Conservation (phyloP, 2,329 filamentous ascomycete genomes). For the Fusarium nurragi region DNA sequence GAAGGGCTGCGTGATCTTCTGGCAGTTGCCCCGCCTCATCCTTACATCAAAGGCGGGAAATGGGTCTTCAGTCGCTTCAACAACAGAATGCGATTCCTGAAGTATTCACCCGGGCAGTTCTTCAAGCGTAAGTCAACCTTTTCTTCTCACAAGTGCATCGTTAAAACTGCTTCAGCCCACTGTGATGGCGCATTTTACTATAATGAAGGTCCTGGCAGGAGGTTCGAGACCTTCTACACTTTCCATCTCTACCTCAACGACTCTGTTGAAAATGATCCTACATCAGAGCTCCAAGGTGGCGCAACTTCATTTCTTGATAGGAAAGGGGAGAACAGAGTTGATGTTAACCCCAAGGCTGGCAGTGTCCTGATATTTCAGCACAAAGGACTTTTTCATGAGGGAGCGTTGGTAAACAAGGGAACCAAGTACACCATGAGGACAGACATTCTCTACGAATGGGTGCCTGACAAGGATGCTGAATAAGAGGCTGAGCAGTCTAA, state of each 20-base stretch:
- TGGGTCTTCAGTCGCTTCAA: conserved; percentile 68
- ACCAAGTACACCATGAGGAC: conserved; percentile 67
- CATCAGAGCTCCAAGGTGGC: conserved; percentile 57
- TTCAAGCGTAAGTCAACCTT: conserved; percentile 62
- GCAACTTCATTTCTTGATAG: conserved; percentile 64
- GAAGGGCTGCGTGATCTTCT: conserved; percentile 55
- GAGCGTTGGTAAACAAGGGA: conserved; percentile 61
- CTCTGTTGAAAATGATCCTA: conserved; percentile 34
- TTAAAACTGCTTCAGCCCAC: conserved; percentile 60
- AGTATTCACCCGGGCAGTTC: conserved; percentile 76
- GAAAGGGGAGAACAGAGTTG: conserved; percentile 55
- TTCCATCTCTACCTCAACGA: conserved; percentile 61
- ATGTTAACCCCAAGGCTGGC: conserved; percentile 65
- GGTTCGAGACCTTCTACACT: conserved; percentile 60
- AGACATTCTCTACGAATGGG: conserved; percentile 61
- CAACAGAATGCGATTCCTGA: conserved; percentile 78
- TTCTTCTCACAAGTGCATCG: accelerated
- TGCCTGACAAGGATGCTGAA: conserved; percentile 16
- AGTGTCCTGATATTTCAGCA: conserved; percentile 71
- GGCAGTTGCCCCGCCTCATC: conserved; percentile 46
- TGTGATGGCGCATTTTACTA: conserved; percentile 72
- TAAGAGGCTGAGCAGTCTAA: background rate
- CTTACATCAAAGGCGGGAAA: conserved; percentile 34
- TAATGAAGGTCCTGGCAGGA: conserved; percentile 54
- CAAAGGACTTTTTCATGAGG: conserved; percentile 59